These are phyloP conservation scores for Xylaria longipes DNA, from an alignment of 495 filamentous ascomycete genomes.

Conservation along the genomic window DNA sequence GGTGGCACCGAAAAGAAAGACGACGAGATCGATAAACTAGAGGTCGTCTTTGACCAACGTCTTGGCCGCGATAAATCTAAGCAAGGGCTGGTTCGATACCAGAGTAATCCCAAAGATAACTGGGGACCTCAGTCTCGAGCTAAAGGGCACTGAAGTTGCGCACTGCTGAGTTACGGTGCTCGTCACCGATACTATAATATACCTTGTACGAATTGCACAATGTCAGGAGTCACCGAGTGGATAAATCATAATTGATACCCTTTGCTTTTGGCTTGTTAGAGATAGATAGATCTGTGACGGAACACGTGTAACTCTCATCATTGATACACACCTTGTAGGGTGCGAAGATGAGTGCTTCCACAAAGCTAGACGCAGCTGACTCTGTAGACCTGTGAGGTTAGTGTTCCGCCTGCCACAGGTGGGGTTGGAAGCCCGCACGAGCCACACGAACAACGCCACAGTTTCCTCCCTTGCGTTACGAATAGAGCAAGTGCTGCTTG, in stretches of 20 bases:
- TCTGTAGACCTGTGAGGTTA: too few species aligned
- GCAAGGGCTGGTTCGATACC: conserved; percentile 79
- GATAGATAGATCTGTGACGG: not conserved
- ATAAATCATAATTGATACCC: conserved; percentile 20
- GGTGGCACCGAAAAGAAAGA: conserved; percentile 37
- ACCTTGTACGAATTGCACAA: conserved; percentile 15
- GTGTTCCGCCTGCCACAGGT: too few species aligned
- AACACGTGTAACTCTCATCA: not conserved
- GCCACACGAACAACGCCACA: not conserved
- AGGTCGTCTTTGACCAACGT: conserved; percentile 82
- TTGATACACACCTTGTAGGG: not conserved
- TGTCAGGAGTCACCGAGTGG: not conserved
- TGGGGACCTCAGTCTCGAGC: conserved; percentile 93
- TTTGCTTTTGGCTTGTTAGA: conserved; percentile 5
- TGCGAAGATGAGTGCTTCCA: too few species aligned
- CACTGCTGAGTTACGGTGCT: not conserved
- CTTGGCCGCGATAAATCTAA: conserved; percentile 71
- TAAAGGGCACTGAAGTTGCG: conserved; percentile 48
- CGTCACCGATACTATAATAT: not conserved
- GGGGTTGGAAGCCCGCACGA: not conserved
- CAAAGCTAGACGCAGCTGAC: too few species aligned
- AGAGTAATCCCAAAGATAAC: conserved; percentile 83
- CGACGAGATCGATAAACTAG: conserved; percentile 44
- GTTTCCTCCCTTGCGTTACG: not conserved
- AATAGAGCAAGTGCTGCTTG: not conserved